Base-by-base conservation (phyloP, 371 early-diverging fungal genomes). In the Apophysomyces elegans region DNA sequence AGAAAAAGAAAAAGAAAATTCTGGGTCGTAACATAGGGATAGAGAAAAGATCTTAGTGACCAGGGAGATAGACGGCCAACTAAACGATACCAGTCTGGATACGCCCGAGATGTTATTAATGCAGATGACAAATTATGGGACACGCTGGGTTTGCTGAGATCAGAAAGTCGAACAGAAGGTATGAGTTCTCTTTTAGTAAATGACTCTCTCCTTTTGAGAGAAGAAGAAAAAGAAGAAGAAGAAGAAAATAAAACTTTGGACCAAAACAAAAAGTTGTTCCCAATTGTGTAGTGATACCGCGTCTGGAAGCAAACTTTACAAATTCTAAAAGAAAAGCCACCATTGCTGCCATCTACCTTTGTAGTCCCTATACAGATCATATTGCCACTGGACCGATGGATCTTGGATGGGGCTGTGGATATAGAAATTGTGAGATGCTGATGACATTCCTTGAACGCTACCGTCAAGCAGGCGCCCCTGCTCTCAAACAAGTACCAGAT, bases 321-420 rank as follows among this genome's bases (percentile, higher is more conserved):
- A 65, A 35, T 14, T 16, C 18, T 32, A 58, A 58, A 14, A 44
- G 6, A 12, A 47, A 58, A 45, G 41, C 57, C n/a, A 39, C 54
- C 7, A 61, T 45, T 16, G 18, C 67, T 26, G 32, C 38, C 12
- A 68, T 65, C 2, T 62, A 72, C 7, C 63, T 84, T 1, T 80
- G 76, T 61, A 74, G 69, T 61, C 63, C 66, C 0, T 41, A 45
- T 0, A 76, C 74, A 14, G 77, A 72, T 43, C 68, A 75, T n/a
- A 65, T 76, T 46, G 65, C 62, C n/a, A 65, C 75, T 4, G 73
- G 71, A 1, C n/a, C 68, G 2, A 26, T 70, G 1, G 88, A 88
- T 61, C 69, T 77, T 14, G 83, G 83, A 11, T 91, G 88, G 88
- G 87, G 84, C 7, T 91, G 91, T 37, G 91, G 91, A 0, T 91